These are phyloP conservation scores for Daldinia grandis DNA, from an alignment of 495 filamentous ascomycete genomes.

Conservation along the genomic window DNA sequence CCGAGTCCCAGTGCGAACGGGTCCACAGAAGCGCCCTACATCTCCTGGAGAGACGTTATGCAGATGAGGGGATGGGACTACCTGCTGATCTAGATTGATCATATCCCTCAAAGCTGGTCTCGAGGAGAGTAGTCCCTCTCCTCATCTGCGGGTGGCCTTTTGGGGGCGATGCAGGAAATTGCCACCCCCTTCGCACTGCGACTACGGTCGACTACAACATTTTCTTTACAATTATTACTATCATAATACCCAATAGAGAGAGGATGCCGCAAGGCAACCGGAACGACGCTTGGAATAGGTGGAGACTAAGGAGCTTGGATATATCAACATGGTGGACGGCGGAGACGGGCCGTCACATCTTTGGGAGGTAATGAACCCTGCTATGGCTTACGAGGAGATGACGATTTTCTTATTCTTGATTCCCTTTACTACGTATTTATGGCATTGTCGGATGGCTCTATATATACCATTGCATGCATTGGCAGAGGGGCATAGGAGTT, in stretches of 20 bases:
- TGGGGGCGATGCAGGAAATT: conserved; percentile 46
- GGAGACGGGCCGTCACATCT: conserved; percentile 23
- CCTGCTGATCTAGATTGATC: conserved; percentile 76
- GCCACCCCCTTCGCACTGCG: conserved; percentile 39
- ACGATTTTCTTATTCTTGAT: conserved; percentile 40
- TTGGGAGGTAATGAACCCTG: conserved; percentile 45
- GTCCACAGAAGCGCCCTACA: conserved; percentile 59
- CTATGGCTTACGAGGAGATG: conserved; percentile 45
- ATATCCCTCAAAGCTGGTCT: conserved; percentile 50
- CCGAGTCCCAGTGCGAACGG: conserved; percentile 52
- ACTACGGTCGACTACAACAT: conserved; percentile 21
- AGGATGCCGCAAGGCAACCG: conserved; percentile 50
- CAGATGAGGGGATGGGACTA: conserved; percentile 89
- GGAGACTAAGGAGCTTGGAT: conserved; percentile 29
- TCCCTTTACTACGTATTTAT: conserved; percentile 35
- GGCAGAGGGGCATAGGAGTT: conserved; percentile 38
- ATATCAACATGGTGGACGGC: conserved; percentile 34
- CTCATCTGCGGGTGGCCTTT: conserved; percentile 46
- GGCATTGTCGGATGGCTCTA: conserved; percentile 39
- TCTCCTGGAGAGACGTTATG: conserved; percentile 97
- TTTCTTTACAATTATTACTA: conserved; percentile 21
- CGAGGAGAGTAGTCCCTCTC: conserved; percentile 42
- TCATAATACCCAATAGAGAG: conserved; percentile 41
- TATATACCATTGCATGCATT: conserved; percentile 49
- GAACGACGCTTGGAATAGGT: conserved; percentile 48